Conservation (phyloP, 2,329 filamentous ascomycete genomes). For the Colletotrichum coccodes region DNA sequence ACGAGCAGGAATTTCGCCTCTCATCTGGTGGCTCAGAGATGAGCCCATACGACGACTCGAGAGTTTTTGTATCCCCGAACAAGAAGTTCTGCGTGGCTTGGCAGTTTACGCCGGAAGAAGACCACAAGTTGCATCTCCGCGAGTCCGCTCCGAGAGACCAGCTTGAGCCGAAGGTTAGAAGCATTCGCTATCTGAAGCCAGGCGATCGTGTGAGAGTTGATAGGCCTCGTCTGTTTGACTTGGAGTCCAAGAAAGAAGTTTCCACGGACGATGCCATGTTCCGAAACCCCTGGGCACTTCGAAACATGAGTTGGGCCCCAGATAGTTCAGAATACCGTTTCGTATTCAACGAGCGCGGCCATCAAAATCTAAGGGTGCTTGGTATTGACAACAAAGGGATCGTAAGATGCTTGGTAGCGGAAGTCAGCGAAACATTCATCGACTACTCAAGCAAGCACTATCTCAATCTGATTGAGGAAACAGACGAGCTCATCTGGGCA, state of each 20-base stretch:
- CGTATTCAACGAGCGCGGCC: conserved; percentile 41
- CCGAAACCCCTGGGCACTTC: conserved; percentile 36
- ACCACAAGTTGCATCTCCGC: conserved; percentile 34
- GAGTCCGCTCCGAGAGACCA: conserved; percentile 41
- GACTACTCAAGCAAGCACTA: conserved; percentile 32
- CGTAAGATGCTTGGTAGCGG: conserved; percentile 36
- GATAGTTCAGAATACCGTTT: conserved; percentile 39
- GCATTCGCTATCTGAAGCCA: conserved; percentile 38
- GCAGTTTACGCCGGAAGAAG: conserved; percentile 37
- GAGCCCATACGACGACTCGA: not conserved
- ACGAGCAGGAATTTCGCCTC: not conserved
- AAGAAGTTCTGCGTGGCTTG: conserved; percentile 34
- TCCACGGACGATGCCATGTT: conserved; percentile 37
- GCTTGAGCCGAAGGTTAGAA: conserved; percentile 38
- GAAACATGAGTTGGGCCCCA: conserved; percentile 38
- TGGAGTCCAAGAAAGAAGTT: conserved; percentile 35
- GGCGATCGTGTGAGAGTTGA: conserved; percentile 38
- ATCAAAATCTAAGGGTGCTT: conserved; percentile 37
- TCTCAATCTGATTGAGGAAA: not conserved
- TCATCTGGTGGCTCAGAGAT: not conserved
- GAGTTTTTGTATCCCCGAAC: conserved; percentile 34
- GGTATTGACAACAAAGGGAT: conserved; percentile 31
- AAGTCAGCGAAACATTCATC: conserved; percentile 38
- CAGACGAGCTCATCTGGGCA: conserved; percentile 39
- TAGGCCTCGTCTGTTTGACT: conserved; percentile 39